A percentile compares a stretch with the other conserved stretches of the same genome.
These are phyloP conservation scores for Austroboletus festivus DNA, from an alignment of 768 basidiomycete genomes.

Conservation along the genomic window DNA sequence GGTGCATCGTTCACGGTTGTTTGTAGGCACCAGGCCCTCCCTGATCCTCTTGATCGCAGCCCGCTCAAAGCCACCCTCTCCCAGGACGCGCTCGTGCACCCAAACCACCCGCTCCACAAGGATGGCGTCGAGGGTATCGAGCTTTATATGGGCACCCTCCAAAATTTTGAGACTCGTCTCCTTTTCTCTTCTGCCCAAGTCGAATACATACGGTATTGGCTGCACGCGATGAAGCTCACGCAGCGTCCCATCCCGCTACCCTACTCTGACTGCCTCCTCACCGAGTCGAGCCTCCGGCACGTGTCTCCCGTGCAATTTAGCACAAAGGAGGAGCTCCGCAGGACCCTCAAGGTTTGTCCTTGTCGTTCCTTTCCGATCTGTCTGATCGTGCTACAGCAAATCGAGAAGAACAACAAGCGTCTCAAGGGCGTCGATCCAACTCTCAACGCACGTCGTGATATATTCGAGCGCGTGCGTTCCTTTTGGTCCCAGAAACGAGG, in stretches of 20 bases:
- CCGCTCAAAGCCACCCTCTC: conserved; percentile 72
- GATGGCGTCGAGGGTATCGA: conserved; percentile 65
- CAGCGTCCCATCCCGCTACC: conserved; percentile 66
- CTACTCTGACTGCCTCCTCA: conserved; percentile 73
- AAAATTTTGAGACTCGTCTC: conserved; percentile 72
- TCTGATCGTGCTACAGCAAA: conserved; percentile 42
- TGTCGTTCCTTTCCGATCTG: neutral
- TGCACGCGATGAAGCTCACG: conserved; percentile 70
- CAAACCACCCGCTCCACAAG: conserved; percentile 67
- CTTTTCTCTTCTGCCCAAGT: conserved; percentile 81
- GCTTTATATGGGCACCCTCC: conserved; percentile 72
- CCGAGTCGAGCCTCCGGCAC: conserved; percentile 51
- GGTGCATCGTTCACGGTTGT: neutral
- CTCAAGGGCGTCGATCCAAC: conserved; percentile 61
- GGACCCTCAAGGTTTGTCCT: conserved; percentile 52
- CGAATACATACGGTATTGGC: conserved; percentile 83
- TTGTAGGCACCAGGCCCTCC: conserved; percentile 53
- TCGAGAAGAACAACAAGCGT: conserved; percentile 78
- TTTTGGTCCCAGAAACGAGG: conserved; percentile 63
- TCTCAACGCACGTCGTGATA: conserved; percentile 53
- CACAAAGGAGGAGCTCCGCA: conserved; percentile 52
- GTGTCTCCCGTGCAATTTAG: conserved; percentile 57
- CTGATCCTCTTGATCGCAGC: conserved; percentile 54
- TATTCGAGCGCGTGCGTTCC: conserved; percentile 66
- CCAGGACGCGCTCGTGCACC: conserved; percentile 65